Evolutionary conservation across 2,329 filamentous ascomycete species (phyloP), one percentile per base, ranked within the genome.

Genomic region (Dactylonectria estremocensis): DNA sequence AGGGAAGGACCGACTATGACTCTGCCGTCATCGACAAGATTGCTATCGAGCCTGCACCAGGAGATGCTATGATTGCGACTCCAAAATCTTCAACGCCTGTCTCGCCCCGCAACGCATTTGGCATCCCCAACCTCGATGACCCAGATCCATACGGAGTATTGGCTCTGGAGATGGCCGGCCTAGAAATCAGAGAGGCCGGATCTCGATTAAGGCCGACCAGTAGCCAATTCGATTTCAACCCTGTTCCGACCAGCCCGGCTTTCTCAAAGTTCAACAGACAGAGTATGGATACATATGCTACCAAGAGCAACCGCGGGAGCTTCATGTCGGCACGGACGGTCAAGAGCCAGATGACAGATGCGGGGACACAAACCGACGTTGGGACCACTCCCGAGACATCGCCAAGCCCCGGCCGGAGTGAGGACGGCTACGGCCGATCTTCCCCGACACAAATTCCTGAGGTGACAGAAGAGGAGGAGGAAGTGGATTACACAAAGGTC

Each of bases 101-200:
- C 72, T 80, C 77, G 62, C 86, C 78, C 54, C 83, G 73, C 70
- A 81, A 86, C 33, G 83, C 83, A 2, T 97, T 98, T 81, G 95
- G 95, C 2, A 85, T 97, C 16, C 95, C 94, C 1, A 90, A 92
- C 69, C 82, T 85, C 3, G 90, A 95, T 61, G 95, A 98, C 74
- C 95, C 95, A 0, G 95, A 98, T 78, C 95, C 95, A 0, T 98
- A 93, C 77, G 95, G 95, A 24, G 93, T 98, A 28, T 88, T 95
- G 70, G 95, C 95, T 8, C 83, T 98, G n/a, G 94, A 97, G 78
- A 92, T 94, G 84, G 93, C 95, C 68, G 95, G 95, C 2, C 84
- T 98, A 63, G 93, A 95, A 74, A 96, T 98, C 72, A 89, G 93
- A 59, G 95, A 98, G 82, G 95, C 95, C n/a, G 95, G 94, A 37